phyloP scores from a whole-genome alignment of 176 grass and related monocot species.

The Rhipidocladum racemiflorum region DNA sequence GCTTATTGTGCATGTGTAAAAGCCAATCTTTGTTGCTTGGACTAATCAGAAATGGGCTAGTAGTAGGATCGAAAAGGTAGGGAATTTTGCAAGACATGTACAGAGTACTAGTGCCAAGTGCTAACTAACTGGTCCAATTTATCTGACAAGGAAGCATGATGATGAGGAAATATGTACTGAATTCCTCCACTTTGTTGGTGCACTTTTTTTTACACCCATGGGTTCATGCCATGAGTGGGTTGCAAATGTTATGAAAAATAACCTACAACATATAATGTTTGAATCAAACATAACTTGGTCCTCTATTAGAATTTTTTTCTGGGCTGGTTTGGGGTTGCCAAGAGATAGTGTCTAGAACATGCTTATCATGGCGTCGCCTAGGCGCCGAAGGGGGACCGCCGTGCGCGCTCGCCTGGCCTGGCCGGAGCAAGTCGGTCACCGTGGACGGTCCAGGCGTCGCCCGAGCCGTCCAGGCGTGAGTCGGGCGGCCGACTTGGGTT shows the following conservation, averaged over 20 bases:
- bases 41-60: conserved; percentile 1
- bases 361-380: no score
- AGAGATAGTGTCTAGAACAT: not conserved
- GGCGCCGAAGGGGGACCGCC: no score
- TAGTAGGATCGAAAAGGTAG: not conserved
- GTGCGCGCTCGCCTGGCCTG: no score
- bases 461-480: no score
- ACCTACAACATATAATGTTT: not conserved
- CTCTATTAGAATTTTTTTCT: not conserved
- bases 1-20: not conserved
- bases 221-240: not conserved
- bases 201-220: not conserved
- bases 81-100: conserved; percentile 10
- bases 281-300: not conserved
- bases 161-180: not conserved
- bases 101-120: not conserved
- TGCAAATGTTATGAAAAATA: conserved; percentile 9
- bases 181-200: not conserved
- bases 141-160: conserved; percentile 10
- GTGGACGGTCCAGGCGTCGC: no score
- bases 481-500: no score
- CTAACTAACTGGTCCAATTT: conserved; percentile 14
- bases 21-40: not conserved
- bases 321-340: not conserved
- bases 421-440: no score